Base-by-base conservation (phyloP, 2,329 filamentous ascomycete species). In the Exutisphaerella laricina region DNA sequence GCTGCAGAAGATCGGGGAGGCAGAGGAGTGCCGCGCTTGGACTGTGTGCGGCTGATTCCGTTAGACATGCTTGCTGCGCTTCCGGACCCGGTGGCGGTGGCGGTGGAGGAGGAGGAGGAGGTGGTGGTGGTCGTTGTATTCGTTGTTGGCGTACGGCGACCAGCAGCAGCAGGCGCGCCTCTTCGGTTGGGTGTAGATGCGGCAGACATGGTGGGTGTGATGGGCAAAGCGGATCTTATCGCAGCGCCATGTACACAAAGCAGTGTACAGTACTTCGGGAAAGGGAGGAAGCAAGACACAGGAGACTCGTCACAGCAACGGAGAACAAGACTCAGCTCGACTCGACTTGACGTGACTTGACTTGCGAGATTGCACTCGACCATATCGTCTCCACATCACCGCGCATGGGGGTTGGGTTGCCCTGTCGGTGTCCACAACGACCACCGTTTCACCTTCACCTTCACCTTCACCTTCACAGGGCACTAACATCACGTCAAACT, bases 1-100 rank as follows among this genome's bases (percentile, higher is more conserved):
- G 81, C 82, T 39, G 83, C 80, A 40, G 82, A 82, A 14, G 33
- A 35, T 56, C 85, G 81, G 47, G 85, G 85, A 48, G 85, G 87
- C 16, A 87, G 77, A 22, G 82, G 78, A n/a, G 76, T 77, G 41
- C 74, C 75, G 57, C 85, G 79, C 48, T 79, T 70, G 10, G 85
- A 87, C 49, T 82, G 77, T 34, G 76, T 80, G 28, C 60, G 46
- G 45, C 52, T 59, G 31, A 62, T 34, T 39, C 41, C 46, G 21
- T 44, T 51, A 8, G 53, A 47, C 12, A 50, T 45, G n/a, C 49
- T 40, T 16, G 48, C 39, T 31, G 40, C 45, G 26, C 41, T 46
- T 9, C 43, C 34, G n/a, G 40, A 45, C 13, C 44, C 25, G 8
- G 33, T 43, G 18, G 53, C 36, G 8, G 54, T 41, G 48, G 51